Evolutionary conservation across 2,329 filamentous ascomycete genomes (phyloP).

Genomic region (Magnaporthales sp.): DNA sequence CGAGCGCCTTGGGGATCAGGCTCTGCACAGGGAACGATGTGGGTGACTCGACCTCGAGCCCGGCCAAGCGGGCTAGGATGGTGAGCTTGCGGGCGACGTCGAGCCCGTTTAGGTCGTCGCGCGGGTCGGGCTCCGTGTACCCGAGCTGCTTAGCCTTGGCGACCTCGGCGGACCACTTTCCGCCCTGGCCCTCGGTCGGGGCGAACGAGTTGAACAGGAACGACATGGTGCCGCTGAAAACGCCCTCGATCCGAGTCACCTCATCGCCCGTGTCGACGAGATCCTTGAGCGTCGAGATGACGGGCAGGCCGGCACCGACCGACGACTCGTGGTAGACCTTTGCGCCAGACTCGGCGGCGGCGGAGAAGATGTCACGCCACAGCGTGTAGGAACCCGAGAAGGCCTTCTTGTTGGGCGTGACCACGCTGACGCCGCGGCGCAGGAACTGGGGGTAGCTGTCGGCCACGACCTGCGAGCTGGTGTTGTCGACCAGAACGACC

Average conservation of each 20-base stretch:
- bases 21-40: constrained; percentile 90
- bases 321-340: constrained; percentile 93
- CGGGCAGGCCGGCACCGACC: constrained; percentile 85
- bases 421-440: constrained; percentile 74
- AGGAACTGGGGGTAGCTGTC: constrained; percentile 76
- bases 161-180: constrained; percentile 86
- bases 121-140: constrained; percentile 82
- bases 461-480: constrained; percentile 80
- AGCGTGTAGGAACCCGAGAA: constrained; percentile 76
- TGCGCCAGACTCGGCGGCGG: constrained; percentile 61
- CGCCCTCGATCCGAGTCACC: constrained; percentile 87
- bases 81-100: constrained; percentile 95
- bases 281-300: constrained; percentile 89
- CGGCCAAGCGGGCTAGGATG: constrained; percentile 80
- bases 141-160: constrained; percentile 86
- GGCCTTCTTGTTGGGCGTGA: constrained; percentile 97
- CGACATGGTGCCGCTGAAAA: constrained; percentile 95
- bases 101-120: constrained; percentile 79
- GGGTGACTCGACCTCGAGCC: constrained; percentile 72
- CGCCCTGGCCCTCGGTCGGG: constrained; percentile 58
- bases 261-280: constrained; percentile 90
- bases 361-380: constrained; percentile 80
- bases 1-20: constrained; percentile 81
- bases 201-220: constrained; percentile 98
- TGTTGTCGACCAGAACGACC: constrained; percentile 88